A percentile compares a stretch with the other conserved stretches of the same genome.
phyloP scores from a whole-genome alignment of 1,139 yeast genomes.

The Sugiyamaella japonica region DNA sequence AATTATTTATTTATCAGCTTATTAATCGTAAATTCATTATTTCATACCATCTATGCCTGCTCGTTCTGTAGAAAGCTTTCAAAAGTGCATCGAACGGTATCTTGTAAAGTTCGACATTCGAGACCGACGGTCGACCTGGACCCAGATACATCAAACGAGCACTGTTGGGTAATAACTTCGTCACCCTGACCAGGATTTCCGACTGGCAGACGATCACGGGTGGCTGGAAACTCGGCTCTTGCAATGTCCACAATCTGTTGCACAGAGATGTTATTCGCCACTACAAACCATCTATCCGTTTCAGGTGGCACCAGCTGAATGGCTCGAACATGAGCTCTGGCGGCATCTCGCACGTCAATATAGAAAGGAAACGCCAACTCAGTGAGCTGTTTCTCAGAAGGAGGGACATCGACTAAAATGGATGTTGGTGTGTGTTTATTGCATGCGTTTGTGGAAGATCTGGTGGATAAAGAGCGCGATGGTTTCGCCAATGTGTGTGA shows the following conservation, averaged over 20 bases:
- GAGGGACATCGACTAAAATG: not conserved
- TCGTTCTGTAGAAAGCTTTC: conserved; percentile 14
- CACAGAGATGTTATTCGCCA: conserved; percentile 29
- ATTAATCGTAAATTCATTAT: conserved; percentile 7
- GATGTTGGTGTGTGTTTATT: conserved; percentile 1
- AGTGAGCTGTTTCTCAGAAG: not conserved
- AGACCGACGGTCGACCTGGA: conserved; percentile 24
- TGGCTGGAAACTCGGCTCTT: conserved; percentile 21
- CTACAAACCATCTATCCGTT: conserved; percentile 31
- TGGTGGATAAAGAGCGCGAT: conserved; percentile 2
- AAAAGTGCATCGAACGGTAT: conserved; percentile 24
- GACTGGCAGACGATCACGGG: conserved; percentile 21
- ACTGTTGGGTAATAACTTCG: conserved; percentile 26
- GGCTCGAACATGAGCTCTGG: conserved; percentile 27
- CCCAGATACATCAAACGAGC: conserved; percentile 29
- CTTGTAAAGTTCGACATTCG: conserved; percentile 24
- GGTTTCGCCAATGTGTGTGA: not conserved
- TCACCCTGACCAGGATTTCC: conserved; percentile 29
- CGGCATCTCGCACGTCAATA: conserved; percentile 33
- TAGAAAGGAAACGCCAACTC: conserved; percentile 30
- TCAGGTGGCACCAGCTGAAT: conserved; percentile 27
- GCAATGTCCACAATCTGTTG: conserved; percentile 31
- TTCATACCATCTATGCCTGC: conserved; percentile 10
- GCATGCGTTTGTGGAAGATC: not conserved
- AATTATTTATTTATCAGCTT: conserved; percentile 2